Evolutionary conservation across 345 rosid genomes (phyloP).

Genomic region (Murraya koenigii): DNA sequence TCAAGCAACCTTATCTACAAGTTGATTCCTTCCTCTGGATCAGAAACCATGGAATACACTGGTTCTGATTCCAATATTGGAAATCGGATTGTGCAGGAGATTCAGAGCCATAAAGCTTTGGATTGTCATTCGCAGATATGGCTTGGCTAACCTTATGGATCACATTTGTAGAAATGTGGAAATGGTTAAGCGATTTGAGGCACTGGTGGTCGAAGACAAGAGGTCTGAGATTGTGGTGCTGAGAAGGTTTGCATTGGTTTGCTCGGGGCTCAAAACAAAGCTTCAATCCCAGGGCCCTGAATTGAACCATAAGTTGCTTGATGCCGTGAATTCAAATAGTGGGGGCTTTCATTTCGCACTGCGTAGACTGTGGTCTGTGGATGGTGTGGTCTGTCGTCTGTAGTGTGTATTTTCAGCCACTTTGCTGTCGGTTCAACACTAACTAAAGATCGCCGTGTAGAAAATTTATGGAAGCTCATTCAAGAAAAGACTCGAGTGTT

Average conservation of each 20-base stretch:
- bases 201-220: constrained; percentile 8
- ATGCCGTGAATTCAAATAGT: constrained; percentile 29
- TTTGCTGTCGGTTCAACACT: constrained; percentile 22
- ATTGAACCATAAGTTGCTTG: constrained; percentile 10
- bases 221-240: constrained; percentile 32
- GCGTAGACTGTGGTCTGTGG: too few relatives aligned
- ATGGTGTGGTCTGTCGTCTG: constrained; percentile 19
- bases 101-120: constrained; percentile 35
- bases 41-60: constrained; percentile 13
- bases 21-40: background rate
- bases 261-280: constrained; percentile 25
- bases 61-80: constrained; percentile 23
- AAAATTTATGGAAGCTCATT: constrained; percentile 29
- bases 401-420: constrained; percentile 15
- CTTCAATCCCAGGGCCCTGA: background rate
- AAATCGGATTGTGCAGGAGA: constrained; percentile 25
- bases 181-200: constrained; percentile 34
- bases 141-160: constrained; percentile 15
- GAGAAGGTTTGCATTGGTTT: constrained; percentile 32
- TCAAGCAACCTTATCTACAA: background rate
- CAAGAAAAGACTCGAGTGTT: constrained; percentile 17
- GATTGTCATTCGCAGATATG: constrained; percentile 29
- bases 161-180: constrained; percentile 23
- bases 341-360: constrained; percentile 3
- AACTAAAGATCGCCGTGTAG: constrained; percentile 24